Percentiles rank a stretch among this genome's conserved stretches.
phyloP scores from a whole-genome alignment of 345 rosid species.

The Lepidium aucheri region DNA sequence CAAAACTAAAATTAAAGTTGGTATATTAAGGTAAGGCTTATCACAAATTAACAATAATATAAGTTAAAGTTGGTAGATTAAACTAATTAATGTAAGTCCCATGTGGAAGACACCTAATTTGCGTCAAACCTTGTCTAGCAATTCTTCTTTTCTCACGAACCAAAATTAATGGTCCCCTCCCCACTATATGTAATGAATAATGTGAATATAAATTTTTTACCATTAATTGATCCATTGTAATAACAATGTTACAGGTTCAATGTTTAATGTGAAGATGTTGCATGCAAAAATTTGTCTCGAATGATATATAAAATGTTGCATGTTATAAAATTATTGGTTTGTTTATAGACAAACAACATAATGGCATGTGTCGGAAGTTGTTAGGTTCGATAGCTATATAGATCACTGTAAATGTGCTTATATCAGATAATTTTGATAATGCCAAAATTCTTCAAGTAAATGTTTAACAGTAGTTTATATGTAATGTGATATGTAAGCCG shows the following conservation, averaged over 20 bases:
- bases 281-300: too few species aligned
- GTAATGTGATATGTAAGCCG: not conserved
- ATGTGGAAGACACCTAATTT: constrained; percentile 30
- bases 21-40: constrained; percentile 6
- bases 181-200: not conserved
- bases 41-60: too few species aligned
- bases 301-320: too few species aligned
- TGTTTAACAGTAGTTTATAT: not conserved
- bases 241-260: too few species aligned
- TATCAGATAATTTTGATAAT: too few species aligned
- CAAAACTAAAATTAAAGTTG: not conserved
- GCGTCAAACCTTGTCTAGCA: constrained; percentile 20
- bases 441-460: not conserved
- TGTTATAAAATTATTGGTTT: too few species aligned
- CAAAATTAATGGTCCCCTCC: constrained; percentile 20
- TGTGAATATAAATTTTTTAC: not conserved
- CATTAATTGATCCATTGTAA: too few species aligned
- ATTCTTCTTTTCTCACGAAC: constrained; percentile 15
- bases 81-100: constrained; percentile 13
- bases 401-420: too few species aligned
- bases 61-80: constrained; percentile 1
- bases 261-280: too few species aligned
- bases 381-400: too few species aligned
- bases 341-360: too few species aligned
- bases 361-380: too few species aligned